Conservation (phyloP, 2,329 filamentous ascomycete species). For the Paecilomyces fulvus region DNA sequence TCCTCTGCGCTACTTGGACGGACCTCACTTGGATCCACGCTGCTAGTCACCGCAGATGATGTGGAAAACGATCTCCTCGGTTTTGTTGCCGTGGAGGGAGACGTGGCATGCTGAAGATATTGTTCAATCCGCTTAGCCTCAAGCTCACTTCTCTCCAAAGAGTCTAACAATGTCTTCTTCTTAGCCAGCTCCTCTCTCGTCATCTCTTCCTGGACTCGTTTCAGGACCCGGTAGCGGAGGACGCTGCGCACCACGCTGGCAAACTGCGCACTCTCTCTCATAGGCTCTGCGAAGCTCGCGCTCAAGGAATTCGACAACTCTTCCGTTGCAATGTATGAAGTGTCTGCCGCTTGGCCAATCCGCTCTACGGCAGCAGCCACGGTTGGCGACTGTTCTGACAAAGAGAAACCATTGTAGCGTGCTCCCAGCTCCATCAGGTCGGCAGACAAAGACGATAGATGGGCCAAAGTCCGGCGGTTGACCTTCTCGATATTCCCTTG, state of each 20-base stretch:
- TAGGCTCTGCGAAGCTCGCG: constrained; percentile 90
- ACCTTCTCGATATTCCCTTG: constrained; percentile 95
- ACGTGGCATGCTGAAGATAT: constrained; percentile 61
- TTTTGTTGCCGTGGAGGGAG: constrained; percentile 29
- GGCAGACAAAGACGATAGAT: constrained; percentile 72
- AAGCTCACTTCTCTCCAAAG: constrained; percentile 84
- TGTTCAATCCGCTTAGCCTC: constrained; percentile 92
- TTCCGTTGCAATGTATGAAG: constrained; percentile 90
- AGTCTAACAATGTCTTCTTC: constrained; percentile 73
- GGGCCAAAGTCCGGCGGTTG: constrained; percentile 78
- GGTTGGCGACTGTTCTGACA: constrained; percentile 83
- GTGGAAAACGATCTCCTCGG: constrained; percentile 61
- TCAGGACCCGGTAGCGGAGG: constrained; percentile 79
- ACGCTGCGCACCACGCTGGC: constrained; percentile 87
- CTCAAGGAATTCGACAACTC: constrained; percentile 83
- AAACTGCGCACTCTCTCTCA: constrained; percentile 96
- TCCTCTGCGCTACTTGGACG: constrained; percentile 60
- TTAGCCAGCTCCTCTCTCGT: constrained; percentile 86
- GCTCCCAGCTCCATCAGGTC: constrained; percentile 91
- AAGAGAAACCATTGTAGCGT: constrained; percentile 92
- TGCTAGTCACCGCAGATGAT: constrained; percentile 40
- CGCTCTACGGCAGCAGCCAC: constrained; percentile 90
- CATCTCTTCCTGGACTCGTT: constrained; percentile 95
- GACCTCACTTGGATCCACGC: constrained; percentile 29
- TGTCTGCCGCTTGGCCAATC: constrained; percentile 87